Percentiles rank a stretch among this genome's conserved stretches.
Evolutionary conservation across 2,329 filamentous ascomycete genomes (phyloP).

Genomic region (Akanthomyces lecanii): DNA sequence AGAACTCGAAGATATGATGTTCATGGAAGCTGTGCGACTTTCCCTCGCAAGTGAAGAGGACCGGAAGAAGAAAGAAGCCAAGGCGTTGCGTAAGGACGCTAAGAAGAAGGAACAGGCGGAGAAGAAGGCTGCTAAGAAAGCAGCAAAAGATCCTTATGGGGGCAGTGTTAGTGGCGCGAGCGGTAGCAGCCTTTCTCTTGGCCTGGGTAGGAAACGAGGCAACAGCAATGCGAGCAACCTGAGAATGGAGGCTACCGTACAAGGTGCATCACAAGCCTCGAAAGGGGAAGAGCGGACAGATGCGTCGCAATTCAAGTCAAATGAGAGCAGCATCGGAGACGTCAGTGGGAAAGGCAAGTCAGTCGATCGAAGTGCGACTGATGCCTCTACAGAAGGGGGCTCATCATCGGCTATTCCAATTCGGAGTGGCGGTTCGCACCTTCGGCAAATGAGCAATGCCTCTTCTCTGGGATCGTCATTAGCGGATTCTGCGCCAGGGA

Average conservation of each 20-base stretch:
- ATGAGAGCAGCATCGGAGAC: conserved; percentile 26
- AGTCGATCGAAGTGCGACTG: conserved; percentile 50
- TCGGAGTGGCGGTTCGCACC: conserved; percentile 61
- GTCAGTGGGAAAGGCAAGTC: conserved; percentile 61
- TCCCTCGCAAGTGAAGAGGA: conserved; percentile 93
- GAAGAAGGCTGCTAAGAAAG: conserved; percentile 70
- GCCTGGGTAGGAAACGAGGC: conserved; percentile 54
- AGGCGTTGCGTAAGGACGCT: conserved; percentile 60
- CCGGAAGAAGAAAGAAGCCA: conserved; percentile 70
- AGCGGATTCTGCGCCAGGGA: conserved; percentile 60
- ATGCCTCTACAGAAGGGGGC: conserved; percentile 21
- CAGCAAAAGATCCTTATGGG: conserved; percentile 33
- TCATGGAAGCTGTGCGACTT: conserved; percentile 89
- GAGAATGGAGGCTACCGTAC: conserved; percentile 51
- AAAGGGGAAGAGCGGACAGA: conserved; percentile 22
- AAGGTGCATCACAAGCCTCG: conserved; percentile 36
- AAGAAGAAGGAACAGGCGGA: conserved; percentile 84
- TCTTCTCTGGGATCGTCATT: conserved; percentile 79
- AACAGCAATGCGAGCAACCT: conserved; percentile 59
- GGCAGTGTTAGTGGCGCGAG: conserved; percentile 43
- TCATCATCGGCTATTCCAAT: conserved; percentile 40
- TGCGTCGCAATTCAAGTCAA: conserved; percentile 22
- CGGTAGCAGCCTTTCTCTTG: conserved; percentile 61
- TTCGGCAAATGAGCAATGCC: conserved; percentile 80
- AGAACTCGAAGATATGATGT: conserved; percentile 96